Conservation (phyloP, 2,329 filamentous ascomycete species). For the Ophiocordyceps robertsii region DNA sequence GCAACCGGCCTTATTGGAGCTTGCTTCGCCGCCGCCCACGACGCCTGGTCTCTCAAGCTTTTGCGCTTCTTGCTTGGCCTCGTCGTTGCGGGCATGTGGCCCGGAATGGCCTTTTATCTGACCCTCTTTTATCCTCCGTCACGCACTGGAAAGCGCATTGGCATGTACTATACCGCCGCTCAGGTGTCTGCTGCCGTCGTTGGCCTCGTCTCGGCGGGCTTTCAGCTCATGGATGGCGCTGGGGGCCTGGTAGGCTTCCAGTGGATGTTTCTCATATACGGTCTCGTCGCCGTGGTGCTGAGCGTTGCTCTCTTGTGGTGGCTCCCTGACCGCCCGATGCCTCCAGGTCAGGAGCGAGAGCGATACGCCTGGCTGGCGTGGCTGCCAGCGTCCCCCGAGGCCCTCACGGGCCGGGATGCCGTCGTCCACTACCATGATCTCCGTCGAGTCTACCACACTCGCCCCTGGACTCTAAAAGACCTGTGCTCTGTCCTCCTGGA, state of each 20-base stretch:
- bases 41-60: conserved; percentile 80
- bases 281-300: conserved; percentile 58
- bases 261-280: conserved; percentile 90
- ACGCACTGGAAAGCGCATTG: conserved; percentile 75
- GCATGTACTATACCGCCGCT: conserved; percentile 77
- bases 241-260: conserved; percentile 69
- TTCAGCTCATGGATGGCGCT: conserved; percentile 77
- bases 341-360: conserved; percentile 50
- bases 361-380: conserved; percentile 43
- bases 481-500: conserved; percentile 60
- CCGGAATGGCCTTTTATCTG: conserved; percentile 85
- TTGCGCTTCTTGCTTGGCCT: conserved; percentile 73
- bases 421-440: conserved; percentile 73
- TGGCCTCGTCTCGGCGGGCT: conserved; percentile 78
- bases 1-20: conserved; percentile 74
- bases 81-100: conserved; percentile 90
- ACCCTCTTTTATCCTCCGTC: conserved; percentile 86
- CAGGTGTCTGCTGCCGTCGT: conserved; percentile 85
- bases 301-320: conserved; percentile 73
- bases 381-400: conserved; percentile 57
- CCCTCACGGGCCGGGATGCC: conserved; percentile 64
- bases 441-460: conserved; percentile 63
- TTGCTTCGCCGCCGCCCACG: conserved; percentile 70
- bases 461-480: conserved; percentile 60
- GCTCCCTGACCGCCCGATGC: conserved; percentile 71